These are phyloP conservation scores for Durio zibethinus DNA, from an alignment of 345 rosid genomes.

Conservation along the genomic window DNA sequence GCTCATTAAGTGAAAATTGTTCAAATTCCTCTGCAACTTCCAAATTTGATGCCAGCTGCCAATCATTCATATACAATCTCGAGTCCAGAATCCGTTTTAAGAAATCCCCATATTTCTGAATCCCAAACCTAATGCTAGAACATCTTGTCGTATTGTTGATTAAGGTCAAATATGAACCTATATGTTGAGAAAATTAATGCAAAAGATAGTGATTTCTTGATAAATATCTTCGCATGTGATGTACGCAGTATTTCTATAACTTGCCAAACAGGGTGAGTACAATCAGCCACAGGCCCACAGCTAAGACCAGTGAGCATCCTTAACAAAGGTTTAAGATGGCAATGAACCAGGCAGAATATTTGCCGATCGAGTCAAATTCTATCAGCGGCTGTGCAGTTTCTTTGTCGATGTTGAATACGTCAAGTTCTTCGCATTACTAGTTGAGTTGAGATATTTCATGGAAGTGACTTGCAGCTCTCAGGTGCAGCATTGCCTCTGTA, in stretches of 20 bases:
- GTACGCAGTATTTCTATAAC: not conserved
- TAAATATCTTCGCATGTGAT: not conserved
- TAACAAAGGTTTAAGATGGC: not conserved
- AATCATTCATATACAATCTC: not conserved
- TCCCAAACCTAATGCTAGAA: not conserved
- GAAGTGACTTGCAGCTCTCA: slow-evolving; percentile 22
- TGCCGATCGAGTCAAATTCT: not conserved
- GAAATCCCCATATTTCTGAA: not conserved
- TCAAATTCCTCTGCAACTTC: not conserved
- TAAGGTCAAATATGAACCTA: not conserved
- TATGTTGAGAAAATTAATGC: not conserved
- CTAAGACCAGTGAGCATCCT: not conserved
- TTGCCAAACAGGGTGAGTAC: not conserved
- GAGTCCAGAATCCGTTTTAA: not conserved
- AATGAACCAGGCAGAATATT: not conserved
- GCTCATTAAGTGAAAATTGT: not conserved
- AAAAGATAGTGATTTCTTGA: not conserved
- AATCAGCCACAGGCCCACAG: not conserved
- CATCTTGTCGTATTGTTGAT: not conserved
- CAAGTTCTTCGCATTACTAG: not conserved
- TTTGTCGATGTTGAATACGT: not conserved
- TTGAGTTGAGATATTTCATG: not conserved
- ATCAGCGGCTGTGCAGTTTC: not conserved
- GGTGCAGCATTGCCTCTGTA: slow-evolving; percentile 32
- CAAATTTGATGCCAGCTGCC: not conserved